phyloP scores from a whole-genome alignment of 176 grass and related monocot species.

The Triticum dicoccoides region DNA sequence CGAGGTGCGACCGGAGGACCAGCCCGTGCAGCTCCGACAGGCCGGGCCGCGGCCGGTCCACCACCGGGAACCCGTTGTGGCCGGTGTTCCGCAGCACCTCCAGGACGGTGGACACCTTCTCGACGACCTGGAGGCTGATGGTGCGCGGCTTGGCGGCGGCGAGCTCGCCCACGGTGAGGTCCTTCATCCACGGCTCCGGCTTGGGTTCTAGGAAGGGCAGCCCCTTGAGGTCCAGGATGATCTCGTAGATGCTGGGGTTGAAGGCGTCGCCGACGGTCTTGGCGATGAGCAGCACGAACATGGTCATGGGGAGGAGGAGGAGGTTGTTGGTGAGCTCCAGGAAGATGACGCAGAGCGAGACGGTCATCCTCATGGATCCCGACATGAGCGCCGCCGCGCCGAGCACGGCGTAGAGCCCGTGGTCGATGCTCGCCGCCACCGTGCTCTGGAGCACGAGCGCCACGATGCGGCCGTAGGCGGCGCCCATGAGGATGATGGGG shows the following conservation, averaged over 20 bases:
- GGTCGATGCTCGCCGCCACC: conserved; percentile 57
- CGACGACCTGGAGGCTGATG: conserved; percentile 57
- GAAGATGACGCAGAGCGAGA: conserved; percentile 94
- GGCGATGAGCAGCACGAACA: conserved; percentile 96
- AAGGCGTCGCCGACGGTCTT: conserved; percentile 80
- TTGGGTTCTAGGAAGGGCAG: conserved; percentile 80
- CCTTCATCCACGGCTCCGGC: conserved; percentile 94
- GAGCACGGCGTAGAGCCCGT: conserved; percentile 87
- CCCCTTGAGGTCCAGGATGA: conserved; percentile 93
- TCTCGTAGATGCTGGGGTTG: conserved; percentile 98
- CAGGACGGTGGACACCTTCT: conserved; percentile 60
- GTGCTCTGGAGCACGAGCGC: conserved; percentile 35
- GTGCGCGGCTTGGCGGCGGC: conserved; percentile 51
- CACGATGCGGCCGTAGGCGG: conserved; percentile 77
- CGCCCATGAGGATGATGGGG: conserved; percentile 98
- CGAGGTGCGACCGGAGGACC: conserved; percentile 70
- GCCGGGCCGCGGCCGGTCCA: conserved; percentile 36
- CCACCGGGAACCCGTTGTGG: conserved; percentile 89
- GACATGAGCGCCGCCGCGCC: conserved; percentile 90
- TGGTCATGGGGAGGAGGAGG: conserved; percentile 79
- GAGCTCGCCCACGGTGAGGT: conserved; percentile 76
- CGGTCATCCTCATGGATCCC: conserved; percentile 94
- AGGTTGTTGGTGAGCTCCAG: conserved; percentile 97
- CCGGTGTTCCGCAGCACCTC: conserved; percentile 44
- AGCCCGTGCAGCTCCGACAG: conserved; percentile 78